Percentiles rank a stretch among this genome's conserved stretches.
Evolutionary conservation across 352 stramenopile species (phyloP).

Genomic region (Phytopythium boreale): DNA sequence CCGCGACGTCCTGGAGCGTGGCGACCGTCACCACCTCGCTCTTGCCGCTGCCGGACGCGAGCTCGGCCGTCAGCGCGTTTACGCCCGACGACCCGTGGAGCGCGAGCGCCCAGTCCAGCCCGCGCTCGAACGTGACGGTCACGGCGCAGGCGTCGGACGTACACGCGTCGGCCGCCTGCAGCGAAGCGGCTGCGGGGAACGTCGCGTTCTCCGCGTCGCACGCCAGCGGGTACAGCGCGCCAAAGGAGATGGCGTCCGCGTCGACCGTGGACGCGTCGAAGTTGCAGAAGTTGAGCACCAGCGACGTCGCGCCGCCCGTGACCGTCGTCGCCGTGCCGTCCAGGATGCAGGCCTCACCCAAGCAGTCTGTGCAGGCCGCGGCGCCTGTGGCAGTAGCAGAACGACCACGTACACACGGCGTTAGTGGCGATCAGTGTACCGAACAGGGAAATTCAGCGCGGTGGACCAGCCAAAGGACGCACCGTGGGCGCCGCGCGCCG

Average conservation of each 20-base stretch:
- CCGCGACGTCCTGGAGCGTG: slow-evolving; percentile 29
- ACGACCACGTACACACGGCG: background rate
- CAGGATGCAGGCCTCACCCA: slow-evolving; percentile 52
- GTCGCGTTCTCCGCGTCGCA: slow-evolving; percentile 44
- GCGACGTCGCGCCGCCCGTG: slow-evolving; percentile 30
- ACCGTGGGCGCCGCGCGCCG: background rate
- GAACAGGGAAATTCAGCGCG: too few species aligned
- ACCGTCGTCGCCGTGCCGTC: slow-evolving; percentile 34
- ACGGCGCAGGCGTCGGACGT: slow-evolving; percentile 45
- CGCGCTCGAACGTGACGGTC: slow-evolving; percentile 37
- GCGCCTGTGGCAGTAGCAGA: slow-evolving; percentile 19
- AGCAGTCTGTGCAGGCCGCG: slow-evolving; percentile 49
- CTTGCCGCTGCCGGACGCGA: slow-evolving; percentile 28
- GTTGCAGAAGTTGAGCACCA: slow-evolving; percentile 69
- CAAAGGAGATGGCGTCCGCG: slow-evolving; percentile 42
- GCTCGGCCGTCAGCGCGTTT: slow-evolving; percentile 53
- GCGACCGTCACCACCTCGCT: slow-evolving; percentile 46
- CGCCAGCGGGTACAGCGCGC: slow-evolving; percentile 32
- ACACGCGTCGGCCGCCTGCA: slow-evolving; percentile 35
- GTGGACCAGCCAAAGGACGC: background rate
- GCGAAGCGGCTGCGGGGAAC: slow-evolving; percentile 34
- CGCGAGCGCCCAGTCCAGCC: slow-evolving; percentile 69
- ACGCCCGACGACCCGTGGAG: slow-evolving; percentile 31
- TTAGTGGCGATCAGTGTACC: background rate
- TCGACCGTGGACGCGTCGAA: slow-evolving; percentile 32